Base-by-base conservation (phyloP, 345 rosid genomes). In the Linum tenue region DNA sequence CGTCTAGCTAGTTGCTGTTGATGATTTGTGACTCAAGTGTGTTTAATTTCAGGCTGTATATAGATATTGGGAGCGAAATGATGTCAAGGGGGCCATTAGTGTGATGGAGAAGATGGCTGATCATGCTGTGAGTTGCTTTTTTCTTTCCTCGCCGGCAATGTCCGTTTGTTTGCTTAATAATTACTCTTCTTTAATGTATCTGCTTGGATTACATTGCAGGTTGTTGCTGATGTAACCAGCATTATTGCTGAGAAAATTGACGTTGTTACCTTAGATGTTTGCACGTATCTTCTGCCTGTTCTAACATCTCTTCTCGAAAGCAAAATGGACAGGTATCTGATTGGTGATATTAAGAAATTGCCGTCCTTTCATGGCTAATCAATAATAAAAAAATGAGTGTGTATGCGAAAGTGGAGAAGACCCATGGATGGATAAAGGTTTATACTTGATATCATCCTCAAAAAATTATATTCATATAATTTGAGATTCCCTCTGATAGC, bases 71-170 rank as follows among this genome's bases (percentile, higher is more conserved):
- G 90, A 83, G 73, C 87, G 96, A 71, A 84, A 78, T 72, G 96
- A 91, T 78, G 70, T 91, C 31, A 95, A 82, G 70, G 95, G 91
- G 69, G 81, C 83, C 15, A 79, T 95, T 66, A 68, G 78, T 75
- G 83, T 88, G 43, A 78, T 89, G 83, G 96, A 87, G 77, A 91
- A 87, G 83, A 95, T 95, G 97, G 92, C 95, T 69, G 95, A 95
- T 80, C 73, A 87, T 75, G 81, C 86, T 76, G 99, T 91, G 78
- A 78, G 91, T 56, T 36, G 37, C 65, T 71, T 61, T n/a, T 64
- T 6, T 48, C 69, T 39, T 31, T 67, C 55, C 3, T 7, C 1
- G 14, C 17, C 35, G 43, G 64, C 55, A 41, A 7, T 7, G 38
- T 42, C 35, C 5, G 53, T 5, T 42, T 72, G 37, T 40, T 31